Conservation (phyloP, 2,329 filamentous ascomycete species). For the Penicillium sp. region DNA sequence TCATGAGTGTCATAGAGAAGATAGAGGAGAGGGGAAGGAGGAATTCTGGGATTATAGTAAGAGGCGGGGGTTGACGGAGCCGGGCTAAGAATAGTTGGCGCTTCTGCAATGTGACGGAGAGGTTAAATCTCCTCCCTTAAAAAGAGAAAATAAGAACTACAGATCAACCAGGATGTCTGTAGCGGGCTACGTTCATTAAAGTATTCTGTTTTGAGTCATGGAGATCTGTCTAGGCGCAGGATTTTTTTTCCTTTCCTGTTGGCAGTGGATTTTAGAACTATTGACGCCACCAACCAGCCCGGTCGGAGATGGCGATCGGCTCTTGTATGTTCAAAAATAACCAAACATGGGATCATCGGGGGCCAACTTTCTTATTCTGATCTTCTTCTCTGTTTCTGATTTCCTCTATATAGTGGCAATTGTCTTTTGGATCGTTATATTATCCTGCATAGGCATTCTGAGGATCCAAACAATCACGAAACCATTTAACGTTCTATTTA, state of each 20-base stretch:
- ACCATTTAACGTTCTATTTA: not conserved
- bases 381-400: not conserved
- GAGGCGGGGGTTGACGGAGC: not conserved
- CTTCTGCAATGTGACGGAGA: conserved; percentile 1
- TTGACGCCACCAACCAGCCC: conserved; percentile 21
- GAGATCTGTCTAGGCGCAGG: not conserved
- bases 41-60: conserved; percentile 4
- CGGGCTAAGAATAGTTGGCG: not conserved
- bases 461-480: not conserved
- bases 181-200: not conserved
- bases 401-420: not conserved
- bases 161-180: not conserved
- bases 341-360: not conserved
- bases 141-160: not conserved
- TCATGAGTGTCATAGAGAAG: conserved; percentile 3
- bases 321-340: not conserved
- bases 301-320: conserved; percentile 16
- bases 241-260: conserved; percentile 1
- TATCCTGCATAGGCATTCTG: not conserved
- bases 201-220: not conserved
- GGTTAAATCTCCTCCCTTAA: not conserved
- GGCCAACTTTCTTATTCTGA: not conserved
- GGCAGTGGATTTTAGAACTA: conserved; percentile 11
- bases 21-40: not conserved
- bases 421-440: not conserved